Conservation (phyloP, 768 basidiomycete genomes). For the Serendipita sp. region DNA sequence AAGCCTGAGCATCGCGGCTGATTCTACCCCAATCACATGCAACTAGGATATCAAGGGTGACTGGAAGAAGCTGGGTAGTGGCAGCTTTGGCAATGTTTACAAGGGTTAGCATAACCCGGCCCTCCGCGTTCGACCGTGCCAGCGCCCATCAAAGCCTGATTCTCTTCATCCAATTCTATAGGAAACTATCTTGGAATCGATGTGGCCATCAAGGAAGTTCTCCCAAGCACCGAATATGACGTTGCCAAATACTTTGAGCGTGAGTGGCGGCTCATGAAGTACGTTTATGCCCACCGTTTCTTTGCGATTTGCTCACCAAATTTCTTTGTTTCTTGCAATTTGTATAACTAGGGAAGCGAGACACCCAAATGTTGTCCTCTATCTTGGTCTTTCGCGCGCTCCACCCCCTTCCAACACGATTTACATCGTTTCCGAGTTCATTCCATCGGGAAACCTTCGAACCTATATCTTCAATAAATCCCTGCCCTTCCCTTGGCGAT, state of each 20-base stretch:
- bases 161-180: conserved; percentile 18
- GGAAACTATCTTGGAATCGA: conserved; percentile 89
- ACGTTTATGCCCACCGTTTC: conserved; percentile 12
- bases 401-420: conserved; percentile 69
- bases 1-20: conserved; percentile 6
- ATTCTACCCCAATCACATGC: background rate
- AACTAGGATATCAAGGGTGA: conserved; percentile 67
- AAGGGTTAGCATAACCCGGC: conserved; percentile 35
- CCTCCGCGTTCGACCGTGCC: too few species aligned
- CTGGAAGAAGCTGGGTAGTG: conserved; percentile 84
- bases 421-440: conserved; percentile 89
- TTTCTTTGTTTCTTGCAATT: too few species aligned
- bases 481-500: conserved; percentile 81
- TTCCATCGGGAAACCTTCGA: conserved; percentile 59
- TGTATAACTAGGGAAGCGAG: conserved; percentile 46
- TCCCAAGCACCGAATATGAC: conserved; percentile 82
- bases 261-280: conserved; percentile 97
- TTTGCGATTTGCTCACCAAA: conserved; percentile 6
- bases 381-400: conserved; percentile 75
- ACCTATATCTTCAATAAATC: conserved; percentile 75
- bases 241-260: conserved; percentile 95
- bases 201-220: conserved; percentile 91
- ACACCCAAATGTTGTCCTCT: conserved; percentile 86
- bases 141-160: background rate
- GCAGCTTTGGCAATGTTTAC: conserved; percentile 86